Evolutionary conservation across 345 rosid genomes (phyloP).

Genomic region (Corchorus olitorius): DNA sequence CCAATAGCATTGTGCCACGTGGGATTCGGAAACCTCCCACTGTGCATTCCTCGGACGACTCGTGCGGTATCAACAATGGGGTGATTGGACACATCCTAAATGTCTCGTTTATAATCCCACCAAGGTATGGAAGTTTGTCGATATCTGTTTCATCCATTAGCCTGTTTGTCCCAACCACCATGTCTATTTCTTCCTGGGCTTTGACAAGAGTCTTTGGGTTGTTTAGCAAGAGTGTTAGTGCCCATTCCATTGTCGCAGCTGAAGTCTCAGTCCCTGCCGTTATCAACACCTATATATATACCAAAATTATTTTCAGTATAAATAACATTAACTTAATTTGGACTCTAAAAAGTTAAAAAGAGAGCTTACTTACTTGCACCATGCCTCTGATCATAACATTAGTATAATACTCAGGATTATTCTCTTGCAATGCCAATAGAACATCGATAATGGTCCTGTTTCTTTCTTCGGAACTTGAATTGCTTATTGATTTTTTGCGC

Average conservation of each 20-base stretch:
- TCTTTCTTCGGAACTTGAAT: no score
- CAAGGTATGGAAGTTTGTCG: constrained; percentile 47
- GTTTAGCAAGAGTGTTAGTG: constrained; percentile 45
- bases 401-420: no score
- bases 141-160: constrained; percentile 51
- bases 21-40: constrained; percentile 43
- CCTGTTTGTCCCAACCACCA: constrained; percentile 33
- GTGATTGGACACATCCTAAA: constrained; percentile 38
- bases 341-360: no score
- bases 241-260: constrained; percentile 63
- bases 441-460: no score
- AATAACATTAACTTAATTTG: no score
- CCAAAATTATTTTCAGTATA: no score
- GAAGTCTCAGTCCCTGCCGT: constrained; percentile 60
- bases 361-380: no score
- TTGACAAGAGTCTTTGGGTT: constrained; percentile 43
- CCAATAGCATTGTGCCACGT: no score
- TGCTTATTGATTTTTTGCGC: no score
- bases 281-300: constrained; percentile 40
- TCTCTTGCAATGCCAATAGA: no score
- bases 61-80: constrained; percentile 43
- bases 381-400: no score
- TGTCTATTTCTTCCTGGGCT: constrained; percentile 53
- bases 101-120: constrained; percentile 54
- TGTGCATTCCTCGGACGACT: constrained; percentile 39